These are phyloP conservation scores for Chenopodium album DNA, from an alignment of 148 eudicot genomes.

Conservation along the genomic window DNA sequence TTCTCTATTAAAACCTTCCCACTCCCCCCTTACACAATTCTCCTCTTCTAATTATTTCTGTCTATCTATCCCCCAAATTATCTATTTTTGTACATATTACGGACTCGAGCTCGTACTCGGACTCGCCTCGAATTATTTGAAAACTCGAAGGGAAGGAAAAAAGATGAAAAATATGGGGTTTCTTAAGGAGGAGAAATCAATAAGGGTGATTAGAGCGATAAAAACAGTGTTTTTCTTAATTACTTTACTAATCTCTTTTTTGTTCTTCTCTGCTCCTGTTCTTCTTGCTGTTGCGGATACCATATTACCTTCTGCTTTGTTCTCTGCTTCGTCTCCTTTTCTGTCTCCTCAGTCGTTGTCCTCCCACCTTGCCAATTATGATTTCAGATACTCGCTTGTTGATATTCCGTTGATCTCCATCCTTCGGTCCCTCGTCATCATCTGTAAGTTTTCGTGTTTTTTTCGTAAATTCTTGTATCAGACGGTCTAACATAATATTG, in stretches of 20 bases:
- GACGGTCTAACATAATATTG: background rate
- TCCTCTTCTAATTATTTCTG: background rate
- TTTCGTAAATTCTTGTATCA: background rate
- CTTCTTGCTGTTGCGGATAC: conserved; percentile 43
- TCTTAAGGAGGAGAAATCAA: conserved; percentile 42
- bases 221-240: conserved; percentile 48
- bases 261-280: conserved; percentile 46
- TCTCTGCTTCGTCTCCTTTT: conserved; percentile 34
- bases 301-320: conserved; percentile 37
- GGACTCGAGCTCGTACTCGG: too few species aligned
- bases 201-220: conserved; percentile 35
- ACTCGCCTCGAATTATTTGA: too few species aligned
- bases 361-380: conserved; percentile 31
- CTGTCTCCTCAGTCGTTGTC: conserved; percentile 25
- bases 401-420: conserved; percentile 48
- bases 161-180: conserved; percentile 34
- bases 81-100: background rate
- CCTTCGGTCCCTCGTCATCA: conserved; percentile 35
- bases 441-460: conserved; percentile 28
- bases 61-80: too few species aligned
- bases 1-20: conserved; percentile 12
- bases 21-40: background rate
- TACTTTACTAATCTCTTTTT: conserved; percentile 36
- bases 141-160: background rate
- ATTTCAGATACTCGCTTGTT: conserved; percentile 39